These are phyloP conservation scores for Grifola frondosa DNA, from an alignment of 1,284 basidiomycete genomes.

Conservation along the genomic window DNA sequence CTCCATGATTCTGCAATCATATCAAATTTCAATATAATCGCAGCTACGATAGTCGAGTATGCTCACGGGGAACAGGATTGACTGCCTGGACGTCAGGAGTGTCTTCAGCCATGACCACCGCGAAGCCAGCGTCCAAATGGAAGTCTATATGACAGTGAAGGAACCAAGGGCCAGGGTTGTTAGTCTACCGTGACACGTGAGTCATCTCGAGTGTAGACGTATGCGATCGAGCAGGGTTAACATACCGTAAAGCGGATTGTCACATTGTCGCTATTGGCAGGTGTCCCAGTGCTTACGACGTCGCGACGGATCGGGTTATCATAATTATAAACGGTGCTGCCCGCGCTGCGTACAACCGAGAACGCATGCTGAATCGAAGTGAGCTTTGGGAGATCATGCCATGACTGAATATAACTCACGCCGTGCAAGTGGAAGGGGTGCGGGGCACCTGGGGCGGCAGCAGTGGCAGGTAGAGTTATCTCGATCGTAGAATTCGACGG, in stretches of 20 bases:
- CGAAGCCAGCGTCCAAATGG: slow-evolving; percentile 30
- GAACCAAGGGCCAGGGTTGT: slow-evolving; percentile 29
- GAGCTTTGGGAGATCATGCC: background rate
- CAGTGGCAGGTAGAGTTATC: slow-evolving; percentile 27
- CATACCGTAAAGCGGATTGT: slow-evolving; percentile 26
- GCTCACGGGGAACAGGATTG: slow-evolving; percentile 20
- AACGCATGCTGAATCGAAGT: slow-evolving; percentile 14
- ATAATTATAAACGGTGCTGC: slow-evolving; percentile 34
- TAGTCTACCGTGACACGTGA: too few relatives aligned
- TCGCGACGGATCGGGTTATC: slow-evolving; percentile 34
- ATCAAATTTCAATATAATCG: too few relatives aligned
- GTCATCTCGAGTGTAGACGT: too few relatives aligned
- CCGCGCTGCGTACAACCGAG: slow-evolving; percentile 21
- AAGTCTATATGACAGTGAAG: slow-evolving; percentile 29
- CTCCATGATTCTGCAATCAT: too few relatives aligned
- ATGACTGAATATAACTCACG: slow-evolving; percentile 16
- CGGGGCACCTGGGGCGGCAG: slow-evolving; percentile 24
- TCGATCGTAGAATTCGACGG: slow-evolving; percentile 33
- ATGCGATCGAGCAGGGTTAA: background rate
- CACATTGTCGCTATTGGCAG: slow-evolving; percentile 19
- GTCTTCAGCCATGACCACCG: slow-evolving; percentile 30
- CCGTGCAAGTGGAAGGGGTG: slow-evolving; percentile 42
- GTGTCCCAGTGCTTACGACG: slow-evolving; percentile 22
- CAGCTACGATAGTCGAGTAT: too few relatives aligned
- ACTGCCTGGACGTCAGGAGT: slow-evolving; percentile 12